Evolutionary conservation across 441 rosid species (phyloP).

Genomic region (California macrophylla): DNA sequence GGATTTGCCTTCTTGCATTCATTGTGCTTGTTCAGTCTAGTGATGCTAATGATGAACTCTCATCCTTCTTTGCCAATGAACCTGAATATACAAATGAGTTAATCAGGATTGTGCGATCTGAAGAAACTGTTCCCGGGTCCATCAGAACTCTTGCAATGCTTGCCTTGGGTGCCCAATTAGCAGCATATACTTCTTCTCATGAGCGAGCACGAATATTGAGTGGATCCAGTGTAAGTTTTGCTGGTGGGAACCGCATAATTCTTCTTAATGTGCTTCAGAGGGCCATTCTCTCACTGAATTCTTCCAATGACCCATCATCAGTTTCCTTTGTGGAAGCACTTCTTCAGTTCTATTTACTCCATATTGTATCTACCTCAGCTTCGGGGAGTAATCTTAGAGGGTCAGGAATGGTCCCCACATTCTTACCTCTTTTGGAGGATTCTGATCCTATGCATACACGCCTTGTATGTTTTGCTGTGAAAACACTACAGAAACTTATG

Average conservation of each 20-base stretch:
- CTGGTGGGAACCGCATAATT: conserved; percentile 82
- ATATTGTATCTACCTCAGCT: conserved; percentile 87
- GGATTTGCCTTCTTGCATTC: conserved; percentile 92
- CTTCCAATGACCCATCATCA: conserved; percentile 72
- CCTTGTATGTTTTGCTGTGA: conserved; percentile 90
- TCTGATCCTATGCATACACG: conserved; percentile 71
- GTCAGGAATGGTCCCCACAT: conserved; percentile 92
- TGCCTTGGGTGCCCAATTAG: conserved; percentile 91
- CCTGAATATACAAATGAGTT: conserved; percentile 96
- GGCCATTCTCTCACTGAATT: conserved; percentile 74
- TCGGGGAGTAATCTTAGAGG: conserved; percentile 37
- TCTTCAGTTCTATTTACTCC: conserved; percentile 93
- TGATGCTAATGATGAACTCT: conserved; percentile 87
- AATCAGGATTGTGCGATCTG: conserved; percentile 85
- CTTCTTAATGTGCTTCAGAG: conserved; percentile 96
- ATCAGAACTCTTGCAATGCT: conserved; percentile 91
- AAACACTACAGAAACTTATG: conserved; percentile 91
- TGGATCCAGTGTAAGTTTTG: conserved; percentile 88
- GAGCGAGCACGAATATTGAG: conserved; percentile 87
- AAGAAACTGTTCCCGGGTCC: conserved; percentile 73
- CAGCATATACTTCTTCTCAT: conserved; percentile 91
- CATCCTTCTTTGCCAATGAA: conserved; percentile 91
- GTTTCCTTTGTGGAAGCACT: conserved; percentile 94
- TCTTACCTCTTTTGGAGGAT: conserved; percentile 89
- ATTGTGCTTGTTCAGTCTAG: conserved; percentile 89